Base-by-base conservation (phyloP, 1,284 basidiomycete genomes). In the Ceratobasidium sp. region DNA sequence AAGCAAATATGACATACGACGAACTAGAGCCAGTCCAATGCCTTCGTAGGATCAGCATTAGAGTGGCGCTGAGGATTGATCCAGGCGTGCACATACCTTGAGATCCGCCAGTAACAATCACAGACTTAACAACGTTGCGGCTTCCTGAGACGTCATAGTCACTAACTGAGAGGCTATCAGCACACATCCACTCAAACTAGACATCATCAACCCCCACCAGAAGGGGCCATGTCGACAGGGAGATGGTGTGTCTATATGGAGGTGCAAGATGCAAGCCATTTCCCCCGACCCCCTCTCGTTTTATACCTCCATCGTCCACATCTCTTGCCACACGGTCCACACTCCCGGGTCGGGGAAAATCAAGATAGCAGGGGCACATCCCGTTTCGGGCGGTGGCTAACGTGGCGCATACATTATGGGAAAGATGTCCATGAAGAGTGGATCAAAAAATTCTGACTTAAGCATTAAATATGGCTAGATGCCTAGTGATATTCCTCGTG, bases 21-120 rank as follows among this genome's bases (percentile, higher is more conserved):
- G 76, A 9, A 81, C 81, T 55, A 84, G 82, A 16, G 81, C 81
- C n/a, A 80, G 77, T 0, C 84, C 84, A 36, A 85, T 81, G 9
- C 83, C 84, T 57, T n/a, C n/a, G 26, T 4, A 18, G 10, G 32
- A 65, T 39, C 10, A 28, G 10, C 48, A 41, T 41, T 39, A 41
- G 39, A 23, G 23, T 8, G n/a, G 12, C 16, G 43, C 43, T n/a
- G 9, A 9, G 43, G 6, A 10, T 18, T 45, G 9, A 45, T 10
- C 43, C n/a, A 10, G 18, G 10, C 9, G 18, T 45, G 18, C 18
- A 12, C 34, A 3, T 45, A 69, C 64, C 64, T 57, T 74, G 79
- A 4, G 77, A 77, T 0, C 79, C 78, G 34, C 82, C 82, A 39
- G 82, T 83, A 32, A 83, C 77, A 16, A 83, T 72, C 21, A 79